phyloP scores from a whole-genome alignment of 2,329 filamentous ascomycete genomes.

The Cladorrhinum sp. region DNA sequence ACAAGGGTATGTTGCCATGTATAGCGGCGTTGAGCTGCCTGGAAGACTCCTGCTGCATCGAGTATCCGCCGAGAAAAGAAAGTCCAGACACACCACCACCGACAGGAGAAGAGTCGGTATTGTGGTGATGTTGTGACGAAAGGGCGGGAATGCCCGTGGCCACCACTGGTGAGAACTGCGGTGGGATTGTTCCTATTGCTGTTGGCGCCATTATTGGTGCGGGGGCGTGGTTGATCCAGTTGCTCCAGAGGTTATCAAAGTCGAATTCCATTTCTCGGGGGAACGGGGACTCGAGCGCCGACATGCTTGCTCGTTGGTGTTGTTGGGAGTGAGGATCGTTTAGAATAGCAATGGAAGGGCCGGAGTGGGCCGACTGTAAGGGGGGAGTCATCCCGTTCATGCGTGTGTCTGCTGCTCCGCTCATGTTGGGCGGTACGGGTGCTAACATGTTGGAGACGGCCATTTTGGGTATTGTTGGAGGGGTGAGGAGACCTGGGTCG shows the following conservation, averaged over 20 bases:
- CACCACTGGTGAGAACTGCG: conserved; percentile 4
- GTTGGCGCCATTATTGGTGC: background rate
- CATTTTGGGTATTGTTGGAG: conserved; percentile 21
- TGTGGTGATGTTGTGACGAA: background rate
- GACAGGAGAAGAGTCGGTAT: background rate
- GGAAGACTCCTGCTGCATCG: conserved; percentile 12
- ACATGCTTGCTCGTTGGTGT: conserved; percentile 16
- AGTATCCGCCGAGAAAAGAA: conserved; percentile 20
- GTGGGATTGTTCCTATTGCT: background rate
- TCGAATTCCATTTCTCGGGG: conserved; percentile 36
- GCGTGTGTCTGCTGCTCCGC: conserved; percentile 11
- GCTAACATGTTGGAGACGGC: conserved; percentile 12
- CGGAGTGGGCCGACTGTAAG: background rate
- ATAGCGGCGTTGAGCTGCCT: background rate
- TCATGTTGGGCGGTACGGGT: background rate
- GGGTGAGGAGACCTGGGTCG: conserved; percentile 18
- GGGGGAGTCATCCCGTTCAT: conserved; percentile 20
- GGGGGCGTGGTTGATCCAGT: conserved; percentile 25
- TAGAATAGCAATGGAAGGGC: conserved; percentile 6
- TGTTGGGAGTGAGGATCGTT: conserved; percentile 5
- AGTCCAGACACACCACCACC: background rate
- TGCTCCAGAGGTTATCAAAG: conserved; percentile 38
- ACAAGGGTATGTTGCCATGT: conserved; percentile 18
- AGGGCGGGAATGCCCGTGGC: background rate
- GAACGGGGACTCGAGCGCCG: conserved; percentile 25